Conservation (phyloP, 768 basidiomycete genomes). For the Cytidiella melzeri region DNA sequence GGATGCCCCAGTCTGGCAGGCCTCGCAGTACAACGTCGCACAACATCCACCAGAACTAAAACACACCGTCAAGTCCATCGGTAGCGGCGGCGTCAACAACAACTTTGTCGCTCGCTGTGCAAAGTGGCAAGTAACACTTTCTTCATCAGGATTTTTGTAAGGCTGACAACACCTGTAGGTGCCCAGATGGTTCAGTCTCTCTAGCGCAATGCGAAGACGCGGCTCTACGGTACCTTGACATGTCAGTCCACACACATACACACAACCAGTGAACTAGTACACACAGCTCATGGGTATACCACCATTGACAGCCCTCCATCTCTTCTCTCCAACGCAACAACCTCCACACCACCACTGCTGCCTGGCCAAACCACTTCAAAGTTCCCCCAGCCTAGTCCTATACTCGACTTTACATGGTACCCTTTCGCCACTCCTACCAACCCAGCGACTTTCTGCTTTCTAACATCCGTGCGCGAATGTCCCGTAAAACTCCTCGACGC, state of each 20-base stretch:
- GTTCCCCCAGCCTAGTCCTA: constrained; percentile 57
- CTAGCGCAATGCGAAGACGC: constrained; percentile 71
- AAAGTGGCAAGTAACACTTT: background rate
- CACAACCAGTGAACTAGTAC: background rate
- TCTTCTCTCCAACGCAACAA: background rate
- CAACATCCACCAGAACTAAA: too few relatives aligned
- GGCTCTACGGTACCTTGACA: constrained; percentile 46
- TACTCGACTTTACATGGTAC: constrained; percentile 83
- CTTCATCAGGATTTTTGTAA: background rate
- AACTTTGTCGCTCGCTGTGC: background rate
- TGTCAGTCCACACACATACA: constrained; percentile 32
- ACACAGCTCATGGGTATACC: background rate
- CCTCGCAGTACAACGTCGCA: too few relatives aligned
- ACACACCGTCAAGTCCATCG: too few relatives aligned
- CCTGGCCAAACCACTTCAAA: background rate
- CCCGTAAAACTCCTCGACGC: constrained; percentile 86
- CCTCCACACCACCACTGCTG: background rate
- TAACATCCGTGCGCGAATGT: constrained; percentile 76
- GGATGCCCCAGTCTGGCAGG: too few relatives aligned
- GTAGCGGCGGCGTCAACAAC: background rate
- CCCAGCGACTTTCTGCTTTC: constrained; percentile 72
- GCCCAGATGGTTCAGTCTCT: constrained; percentile 63
- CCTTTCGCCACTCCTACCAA: constrained; percentile 59
- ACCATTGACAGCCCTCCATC: background rate
- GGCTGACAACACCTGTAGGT: constrained; percentile 38